Evolutionary conservation across 1,284 basidiomycete species (phyloP).

Genomic region (Sanghuangporus weigelae): DNA sequence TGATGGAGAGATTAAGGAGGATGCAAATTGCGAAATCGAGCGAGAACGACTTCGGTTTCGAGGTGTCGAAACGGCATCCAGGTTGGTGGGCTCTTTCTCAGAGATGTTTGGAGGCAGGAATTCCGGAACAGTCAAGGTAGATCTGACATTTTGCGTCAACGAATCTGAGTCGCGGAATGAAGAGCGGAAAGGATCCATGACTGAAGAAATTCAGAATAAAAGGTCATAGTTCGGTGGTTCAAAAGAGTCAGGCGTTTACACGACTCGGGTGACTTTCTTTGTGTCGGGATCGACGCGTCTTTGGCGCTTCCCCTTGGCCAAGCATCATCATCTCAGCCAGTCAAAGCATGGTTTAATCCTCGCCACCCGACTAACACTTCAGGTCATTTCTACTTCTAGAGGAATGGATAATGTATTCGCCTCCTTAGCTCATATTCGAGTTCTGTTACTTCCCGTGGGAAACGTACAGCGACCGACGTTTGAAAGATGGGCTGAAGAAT

Average conservation of each 20-base stretch:
- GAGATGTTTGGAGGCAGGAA: neutral
- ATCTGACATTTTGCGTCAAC: neutral
- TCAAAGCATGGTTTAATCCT: neutral
- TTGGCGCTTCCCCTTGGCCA: neutral
- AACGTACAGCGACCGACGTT: slow-evolving; percentile 57
- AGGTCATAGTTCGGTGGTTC: neutral
- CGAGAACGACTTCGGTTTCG: slow-evolving; percentile 10
- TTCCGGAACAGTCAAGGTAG: slow-evolving; percentile 2
- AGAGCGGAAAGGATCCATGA: neutral
- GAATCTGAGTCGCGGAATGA: neutral
- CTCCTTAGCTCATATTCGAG: slow-evolving; percentile 71
- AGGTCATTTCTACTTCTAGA: neutral
- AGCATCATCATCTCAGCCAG: neutral
- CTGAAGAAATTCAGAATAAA: neutral
- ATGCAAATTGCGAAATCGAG: slow-evolving; percentile 10
- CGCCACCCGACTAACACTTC: neutral
- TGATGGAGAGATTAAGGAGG: slow-evolving; percentile 7
- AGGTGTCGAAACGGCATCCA: neutral
- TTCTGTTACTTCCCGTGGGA: slow-evolving; percentile 77
- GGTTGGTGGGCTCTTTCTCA: neutral
- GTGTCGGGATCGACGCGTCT: neutral
- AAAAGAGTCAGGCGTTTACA: neutral
- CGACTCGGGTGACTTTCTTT: neutral
- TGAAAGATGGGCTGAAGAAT: slow-evolving; percentile 64
- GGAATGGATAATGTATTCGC: slow-evolving; percentile 71